Conservation (phyloP, 495 filamentous ascomycete genomes). For the Tirmania nivea region DNA sequence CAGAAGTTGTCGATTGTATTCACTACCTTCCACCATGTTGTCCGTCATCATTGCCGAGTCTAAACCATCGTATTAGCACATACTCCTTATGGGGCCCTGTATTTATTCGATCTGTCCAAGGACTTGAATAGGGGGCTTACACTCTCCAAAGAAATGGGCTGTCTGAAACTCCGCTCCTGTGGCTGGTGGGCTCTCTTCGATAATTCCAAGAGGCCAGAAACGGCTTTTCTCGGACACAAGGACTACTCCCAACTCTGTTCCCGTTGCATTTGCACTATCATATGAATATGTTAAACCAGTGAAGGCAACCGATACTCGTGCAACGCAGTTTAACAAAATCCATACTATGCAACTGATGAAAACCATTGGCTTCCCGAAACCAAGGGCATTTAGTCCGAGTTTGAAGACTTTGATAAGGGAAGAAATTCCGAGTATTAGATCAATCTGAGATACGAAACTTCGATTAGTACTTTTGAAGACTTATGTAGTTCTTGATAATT, state of each 20-base stretch:
- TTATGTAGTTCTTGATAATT: neutral
- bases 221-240: constrained; percentile 4
- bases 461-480: neutral
- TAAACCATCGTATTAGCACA: neutral
- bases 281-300: constrained; percentile 13
- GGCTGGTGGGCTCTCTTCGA: neutral
- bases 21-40: neutral
- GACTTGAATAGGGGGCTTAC: neutral
- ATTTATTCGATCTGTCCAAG: no score
- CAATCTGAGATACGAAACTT: constrained; percentile 2
- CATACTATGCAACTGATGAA: constrained; percentile 4
- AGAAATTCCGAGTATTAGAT: constrained; percentile 7
- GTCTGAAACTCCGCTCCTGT: constrained; percentile 2
- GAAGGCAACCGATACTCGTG: constrained; percentile 7
- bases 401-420: constrained; percentile 8
- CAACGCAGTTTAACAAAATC: constrained; percentile 8
- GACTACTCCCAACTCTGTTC: constrained; percentile 1
- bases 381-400: neutral
- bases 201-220: neutral
- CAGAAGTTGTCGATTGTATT: neutral
- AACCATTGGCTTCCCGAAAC: neutral
- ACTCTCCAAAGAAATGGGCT: constrained; percentile 7
- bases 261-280: constrained; percentile 7
- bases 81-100: no score
- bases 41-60: constrained; percentile 1